Base-by-base conservation (phyloP, 257 asterid species). In the Nicotiana paniculata region DNA sequence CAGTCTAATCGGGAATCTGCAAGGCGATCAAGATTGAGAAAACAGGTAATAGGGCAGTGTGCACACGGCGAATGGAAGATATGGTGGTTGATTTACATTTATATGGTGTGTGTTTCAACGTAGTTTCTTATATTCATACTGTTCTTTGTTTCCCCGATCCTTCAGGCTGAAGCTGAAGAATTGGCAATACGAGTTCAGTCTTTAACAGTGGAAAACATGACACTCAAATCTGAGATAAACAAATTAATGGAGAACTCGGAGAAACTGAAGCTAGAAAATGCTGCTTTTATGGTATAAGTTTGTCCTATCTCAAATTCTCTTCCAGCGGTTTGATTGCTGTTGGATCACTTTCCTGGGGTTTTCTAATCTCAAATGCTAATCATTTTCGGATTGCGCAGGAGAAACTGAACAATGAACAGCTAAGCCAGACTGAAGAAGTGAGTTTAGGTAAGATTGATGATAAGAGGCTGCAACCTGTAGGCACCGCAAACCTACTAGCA, bases 1-100 rank as follows among this genome's bases (percentile, higher is more conserved):
- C 99, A 96, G 86, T 96, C 99, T 53, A 96, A 96, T 79, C 90
- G 99, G 77, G 99, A 96, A 89, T 96, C 99, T 82, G 99, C 99
- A 9, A 90, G 99, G 87, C 87, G 99, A 90, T 96, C 99, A 82
- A 87, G 99, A 82, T 91, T 96, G 88, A 92, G 99, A 89, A 96
- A 95, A 86, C 99, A 96, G 98, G 99, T 92, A 51, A 7, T 55
- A 51, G 39, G 66, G 26, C 53, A 75, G 63, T 75, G 26, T 75
- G 46, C 80, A 7, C 24, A 75, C 17, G 4, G 63, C 13, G 16
- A 16, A 48, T 48, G 48, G 61, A 48, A 48, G 79, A 26, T 3
- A 74, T 26, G 62, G 15, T 74, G 48, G 4, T 75, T 75, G 63
- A 75, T 53, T 3, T 75, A 28, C 43, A 51, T 79, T 76, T 62